Conservation (phyloP, 129 eudicot genomes). For the Arctium lappa region DNA sequence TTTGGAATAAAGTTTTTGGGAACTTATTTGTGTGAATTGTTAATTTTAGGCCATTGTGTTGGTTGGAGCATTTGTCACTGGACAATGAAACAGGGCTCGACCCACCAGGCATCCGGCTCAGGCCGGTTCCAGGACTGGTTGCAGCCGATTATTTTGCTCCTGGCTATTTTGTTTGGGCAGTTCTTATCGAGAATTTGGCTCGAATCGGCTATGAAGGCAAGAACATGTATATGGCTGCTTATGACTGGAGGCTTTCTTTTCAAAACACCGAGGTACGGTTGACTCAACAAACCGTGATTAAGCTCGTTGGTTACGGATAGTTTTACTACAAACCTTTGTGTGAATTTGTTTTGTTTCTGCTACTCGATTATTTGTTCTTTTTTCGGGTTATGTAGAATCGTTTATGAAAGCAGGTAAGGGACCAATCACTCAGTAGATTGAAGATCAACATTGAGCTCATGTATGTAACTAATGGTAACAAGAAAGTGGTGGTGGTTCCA, state of each 20-base stretch:
- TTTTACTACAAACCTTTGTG: background rate
- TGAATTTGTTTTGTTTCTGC: background rate
- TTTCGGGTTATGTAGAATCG: background rate
- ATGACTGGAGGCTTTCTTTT: constrained; percentile 94
- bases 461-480: constrained; percentile 72
- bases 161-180: constrained; percentile 95
- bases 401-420: constrained; percentile 54
- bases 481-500: constrained; percentile 96
- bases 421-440: constrained; percentile 77
- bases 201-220: constrained; percentile 77
- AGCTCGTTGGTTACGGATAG: background rate
- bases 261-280: constrained; percentile 81
- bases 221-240: constrained; percentile 89
- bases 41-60: constrained; percentile 75
- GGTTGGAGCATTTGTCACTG: constrained; percentile 94
- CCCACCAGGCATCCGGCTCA: constrained; percentile 94
- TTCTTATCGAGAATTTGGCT: constrained; percentile 79
- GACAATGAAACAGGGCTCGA: constrained; percentile 94
- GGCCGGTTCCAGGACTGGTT: constrained; percentile 84
- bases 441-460: constrained; percentile 84
- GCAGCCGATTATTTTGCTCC: constrained; percentile 97
- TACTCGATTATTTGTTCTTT: background rate
- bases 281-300: background rate
- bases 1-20: background rate
- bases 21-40: constrained; percentile 5